Base-by-base conservation (phyloP, 2,329 filamentous ascomycete genomes). In the Cladophialophora exuberans region DNA sequence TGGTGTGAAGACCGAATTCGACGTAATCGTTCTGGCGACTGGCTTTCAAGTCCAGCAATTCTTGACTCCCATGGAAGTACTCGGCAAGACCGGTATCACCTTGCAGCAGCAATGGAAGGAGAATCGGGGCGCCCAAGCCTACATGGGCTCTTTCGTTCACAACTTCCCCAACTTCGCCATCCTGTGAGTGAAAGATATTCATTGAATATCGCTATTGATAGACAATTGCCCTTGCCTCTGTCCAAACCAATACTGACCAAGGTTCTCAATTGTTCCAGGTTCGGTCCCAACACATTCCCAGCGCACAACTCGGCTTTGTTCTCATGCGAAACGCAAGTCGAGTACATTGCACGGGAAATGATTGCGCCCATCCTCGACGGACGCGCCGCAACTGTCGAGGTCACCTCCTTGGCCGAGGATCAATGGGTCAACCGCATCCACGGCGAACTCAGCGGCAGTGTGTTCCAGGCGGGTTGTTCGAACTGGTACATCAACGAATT, bases 101-200 rank as follows among this genome's bases (percentile, higher is more conserved):
- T 48, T 72, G 17, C 55, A 52, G 15, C 62, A 70, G 30, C 67
- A 70, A 31, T 69, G 67, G 68, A 46, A 61, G n/a, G 63, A 68
- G 35, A 54, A 26, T 17, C 56, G 63, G 4, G 68, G 68, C 6
- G 67, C 67, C 3, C 65, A 68, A 33, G 67, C 67, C 1, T 71
- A 69, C 54, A 53, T 64, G 44, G 67, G 65, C 7, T 78, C 78
- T 1, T 75, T 77, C 1, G 69, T 86, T 65, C 79, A 79, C 57
- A 79, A 78, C 0, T 85, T 85, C 62, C 84, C 84, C 2, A 87
- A 87, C 63, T 82, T 86, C 62, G 86, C 86, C 68, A 74, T 85
- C 55, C 66, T 86, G 0, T n/a, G n/a, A n/a, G n/a, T n/a, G n/a
- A n/a, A n/a, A n/a, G n/a, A n/a, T n/a, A n/a, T n/a, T n/a, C n/a